Evolutionary conservation across 2,329 filamentous ascomycete genomes (phyloP), one percentile per base, ranked within the genome.

Genomic region (Sporothrix schenckii): DNA sequence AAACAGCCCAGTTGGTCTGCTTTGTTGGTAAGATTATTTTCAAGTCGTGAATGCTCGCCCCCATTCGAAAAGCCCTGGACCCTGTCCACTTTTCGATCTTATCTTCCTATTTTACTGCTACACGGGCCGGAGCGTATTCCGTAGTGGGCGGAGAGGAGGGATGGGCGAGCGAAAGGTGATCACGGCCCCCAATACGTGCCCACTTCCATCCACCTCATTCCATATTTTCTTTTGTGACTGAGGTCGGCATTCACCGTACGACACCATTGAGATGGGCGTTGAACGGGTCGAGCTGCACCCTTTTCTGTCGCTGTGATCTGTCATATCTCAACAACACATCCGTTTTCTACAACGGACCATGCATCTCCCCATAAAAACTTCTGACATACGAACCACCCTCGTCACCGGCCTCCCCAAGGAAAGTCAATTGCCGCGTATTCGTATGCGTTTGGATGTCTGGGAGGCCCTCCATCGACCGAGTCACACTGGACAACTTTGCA

Each of bases 211-310:
- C 53, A 58, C 53, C 13, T 7, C 30, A 21, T 21, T 16, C 30
- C 54, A 39, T 30, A 4, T 47, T 1, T 21, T 39, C 16, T 63
- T 63, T 63, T 47, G n/a, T 14, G 58, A 47, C 24, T 1, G 24
- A 21, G n/a, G 14, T 13, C n/a, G 39, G 16, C 4, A 3, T 16
- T 24, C n/a, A 10, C 34, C 47, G 16, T 49, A 41, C 13, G 56
- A 4, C 19, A 30, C n/a, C 39, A 16, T 14, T n/a, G 4, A 3
- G 11, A 63, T 16, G 21, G 39, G 30, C 21, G 11, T 24, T 21
- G 44, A 65, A 65, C 61, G 61, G 61, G 61, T 65, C 44, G 27
- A 50, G 44, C 61, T 65, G 44, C 44, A 65, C 34, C 50, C 16
- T 65, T n/a, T 24, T 13, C 58, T 27, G 58, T 34, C 9, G 27